phyloP scores from a whole-genome alignment of 1,284 basidiomycete genomes.

The Naganishia cerealis region DNA sequence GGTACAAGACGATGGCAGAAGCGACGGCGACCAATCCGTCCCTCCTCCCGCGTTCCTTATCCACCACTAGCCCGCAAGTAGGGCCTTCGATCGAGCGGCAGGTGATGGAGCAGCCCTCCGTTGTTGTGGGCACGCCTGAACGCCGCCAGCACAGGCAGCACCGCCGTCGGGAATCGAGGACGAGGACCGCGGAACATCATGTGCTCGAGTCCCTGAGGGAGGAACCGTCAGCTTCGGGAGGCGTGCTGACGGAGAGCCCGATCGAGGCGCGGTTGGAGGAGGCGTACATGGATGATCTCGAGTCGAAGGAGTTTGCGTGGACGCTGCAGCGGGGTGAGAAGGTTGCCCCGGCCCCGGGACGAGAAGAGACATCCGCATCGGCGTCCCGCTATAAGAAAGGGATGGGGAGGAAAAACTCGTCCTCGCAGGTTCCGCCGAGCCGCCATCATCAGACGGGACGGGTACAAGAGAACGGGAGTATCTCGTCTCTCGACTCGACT shows the following conservation, averaged over 20 bases:
- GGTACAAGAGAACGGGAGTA: slow-evolving; percentile 37
- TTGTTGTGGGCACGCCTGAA: background rate
- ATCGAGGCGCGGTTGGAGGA: slow-evolving; percentile 18
- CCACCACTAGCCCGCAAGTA: background rate
- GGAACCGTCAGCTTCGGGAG: background rate
- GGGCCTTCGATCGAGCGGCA: background rate
- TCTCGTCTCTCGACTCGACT: slow-evolving; percentile 39
- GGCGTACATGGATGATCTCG: slow-evolving; percentile 36
- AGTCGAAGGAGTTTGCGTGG: slow-evolving; percentile 47
- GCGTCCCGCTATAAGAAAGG: background rate
- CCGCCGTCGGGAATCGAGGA: background rate
- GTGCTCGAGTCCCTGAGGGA: slow-evolving; percentile 8
- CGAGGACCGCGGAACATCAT: background rate
- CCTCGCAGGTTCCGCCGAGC: slow-evolving; percentile 36
- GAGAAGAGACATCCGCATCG: background rate
- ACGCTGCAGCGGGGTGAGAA: slow-evolving; percentile 28
- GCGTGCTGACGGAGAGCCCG: slow-evolving; percentile 2
- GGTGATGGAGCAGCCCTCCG: background rate
- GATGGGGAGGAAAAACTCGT: background rate
- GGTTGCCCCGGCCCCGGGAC: background rate
- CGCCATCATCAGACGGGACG: slow-evolving; percentile 33
- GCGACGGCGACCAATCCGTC: background rate
- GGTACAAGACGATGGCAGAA: slow-evolving; percentile 54
- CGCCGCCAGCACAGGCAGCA: background rate
- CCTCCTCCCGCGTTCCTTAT: slow-evolving; percentile 29